Evolutionary conservation across 495 filamentous ascomycete species (phyloP).

Genomic region (Chaetomidium leptoderma): DNA sequence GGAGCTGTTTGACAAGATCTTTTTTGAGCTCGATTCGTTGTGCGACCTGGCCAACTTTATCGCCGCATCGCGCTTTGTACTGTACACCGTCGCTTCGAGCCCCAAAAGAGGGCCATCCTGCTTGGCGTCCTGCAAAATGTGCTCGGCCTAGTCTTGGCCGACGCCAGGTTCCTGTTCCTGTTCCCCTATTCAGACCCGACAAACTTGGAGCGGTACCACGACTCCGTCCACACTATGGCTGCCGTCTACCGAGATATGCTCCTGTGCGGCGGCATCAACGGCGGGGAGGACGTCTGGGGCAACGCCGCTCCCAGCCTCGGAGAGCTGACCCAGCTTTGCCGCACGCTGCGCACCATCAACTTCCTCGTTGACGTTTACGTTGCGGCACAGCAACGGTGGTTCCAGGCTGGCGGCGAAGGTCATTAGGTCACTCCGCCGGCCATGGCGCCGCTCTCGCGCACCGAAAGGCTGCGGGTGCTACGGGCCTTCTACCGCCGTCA

Average conservation of each 20-base stretch:
- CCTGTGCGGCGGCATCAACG: neutral
- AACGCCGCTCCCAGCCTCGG: neutral
- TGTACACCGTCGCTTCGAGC: neutral
- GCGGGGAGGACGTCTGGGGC: neutral
- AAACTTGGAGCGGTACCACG: neutral
- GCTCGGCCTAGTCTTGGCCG: neutral
- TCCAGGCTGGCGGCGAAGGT: neutral
- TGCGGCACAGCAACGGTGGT: neutral
- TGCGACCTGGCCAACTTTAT: neutral
- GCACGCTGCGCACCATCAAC: neutral
- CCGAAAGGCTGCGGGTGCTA: neutral
- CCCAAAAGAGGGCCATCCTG: neutral
- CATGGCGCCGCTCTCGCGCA: neutral
- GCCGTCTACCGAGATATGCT: neutral
- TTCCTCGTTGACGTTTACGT: neutral
- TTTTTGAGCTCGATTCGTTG: neutral
- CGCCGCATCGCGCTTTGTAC: neutral
- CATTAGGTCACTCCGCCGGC: neutral
- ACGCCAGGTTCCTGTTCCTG: conserved; percentile 2
- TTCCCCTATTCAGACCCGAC: neutral
- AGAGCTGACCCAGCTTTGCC: conserved; percentile 1
- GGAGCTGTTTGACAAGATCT: conserved; percentile 4
- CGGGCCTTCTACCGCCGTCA: conserved; percentile 6
- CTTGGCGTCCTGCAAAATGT: conserved; percentile 5
- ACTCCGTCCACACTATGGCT: conserved; percentile 1